A percentile compares a stretch with the other conserved stretches of the same genome.
phyloP scores from a whole-genome alignment of 768 basidiomycete genomes.

The Hericium coralloides region DNA sequence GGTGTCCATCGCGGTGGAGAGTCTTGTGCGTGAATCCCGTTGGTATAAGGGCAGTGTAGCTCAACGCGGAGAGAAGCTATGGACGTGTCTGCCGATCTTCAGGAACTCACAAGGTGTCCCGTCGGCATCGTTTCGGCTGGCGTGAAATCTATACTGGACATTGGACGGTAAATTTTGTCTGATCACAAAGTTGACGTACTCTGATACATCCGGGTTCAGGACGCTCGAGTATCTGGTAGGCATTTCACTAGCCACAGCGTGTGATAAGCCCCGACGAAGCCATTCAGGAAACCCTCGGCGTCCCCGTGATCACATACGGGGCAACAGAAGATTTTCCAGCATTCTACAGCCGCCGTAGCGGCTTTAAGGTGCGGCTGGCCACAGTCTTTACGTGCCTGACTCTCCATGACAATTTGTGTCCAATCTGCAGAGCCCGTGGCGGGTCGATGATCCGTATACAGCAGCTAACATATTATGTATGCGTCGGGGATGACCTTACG shows the following conservation, averaged over 20 bases:
- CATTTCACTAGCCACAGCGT: neutral
- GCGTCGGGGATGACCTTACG: conserved; percentile 16
- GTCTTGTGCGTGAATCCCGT: conserved; percentile 34
- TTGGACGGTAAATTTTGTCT: conserved; percentile 47
- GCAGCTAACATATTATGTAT: conserved; percentile 74
- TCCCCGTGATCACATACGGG: conserved; percentile 79
- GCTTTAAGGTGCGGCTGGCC: conserved; percentile 49
- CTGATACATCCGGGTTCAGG: conserved; percentile 25
- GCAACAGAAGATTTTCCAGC: conserved; percentile 82
- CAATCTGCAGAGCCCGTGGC: conserved; percentile 65
- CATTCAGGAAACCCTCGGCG: conserved; percentile 84
- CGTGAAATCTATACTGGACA: conserved; percentile 91
- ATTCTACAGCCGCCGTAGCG: conserved; percentile 82
- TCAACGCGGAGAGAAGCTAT: conserved; percentile 46
- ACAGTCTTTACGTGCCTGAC: neutral
- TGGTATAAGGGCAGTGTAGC: neutral
- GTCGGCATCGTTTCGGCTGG: conserved; percentile 92
- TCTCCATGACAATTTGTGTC: neutral
- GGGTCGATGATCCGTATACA: conserved; percentile 44
- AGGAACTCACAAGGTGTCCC: conserved; percentile 81
- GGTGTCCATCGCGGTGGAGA: conserved; percentile 79
- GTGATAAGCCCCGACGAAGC: neutral
- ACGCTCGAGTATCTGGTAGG: conserved; percentile 73
- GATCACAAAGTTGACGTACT: neutral
- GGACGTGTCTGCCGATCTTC: conserved; percentile 92